A percentile compares a stretch with the other conserved stretches of the same genome.
Evolutionary conservation across 148 eudicot species (phyloP).

Genomic region (Selenicereus undatus): DNA sequence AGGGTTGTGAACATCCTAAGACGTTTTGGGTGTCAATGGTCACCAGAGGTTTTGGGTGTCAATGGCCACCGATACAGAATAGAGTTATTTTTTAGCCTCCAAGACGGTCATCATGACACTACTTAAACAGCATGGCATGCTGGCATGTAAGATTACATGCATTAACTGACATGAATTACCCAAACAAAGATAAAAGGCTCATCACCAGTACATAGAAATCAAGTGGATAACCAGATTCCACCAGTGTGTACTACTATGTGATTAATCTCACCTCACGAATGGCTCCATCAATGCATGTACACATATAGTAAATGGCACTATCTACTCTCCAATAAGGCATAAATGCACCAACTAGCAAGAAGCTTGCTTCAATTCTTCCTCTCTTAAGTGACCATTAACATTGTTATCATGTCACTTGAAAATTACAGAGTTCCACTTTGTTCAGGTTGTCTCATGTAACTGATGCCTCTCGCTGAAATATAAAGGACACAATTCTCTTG

Average conservation of each 20-base stretch:
- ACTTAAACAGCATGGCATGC: too few relatives aligned
- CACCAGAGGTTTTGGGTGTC: too few relatives aligned
- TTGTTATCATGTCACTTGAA: conserved; percentile 28
- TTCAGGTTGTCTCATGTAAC: conserved; percentile 1
- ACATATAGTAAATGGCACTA: conserved; percentile 23
- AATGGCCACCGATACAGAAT: neutral
- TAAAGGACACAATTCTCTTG: neutral
- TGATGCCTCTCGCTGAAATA: neutral
- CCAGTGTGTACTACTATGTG: conserved; percentile 20
- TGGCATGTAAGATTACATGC: too few relatives aligned
- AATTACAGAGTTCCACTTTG: conserved; percentile 18
- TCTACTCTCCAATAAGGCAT: conserved; percentile 27
- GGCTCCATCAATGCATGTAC: conserved; percentile 28
- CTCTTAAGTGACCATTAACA: conserved; percentile 27
- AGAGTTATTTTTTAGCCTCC: too few relatives aligned
- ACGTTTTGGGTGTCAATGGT: neutral
- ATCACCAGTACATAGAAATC: conserved; percentile 13
- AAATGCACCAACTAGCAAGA: conserved; percentile 20
- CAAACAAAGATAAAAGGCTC: neutral
- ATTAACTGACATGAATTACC: neutral
- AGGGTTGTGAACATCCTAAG: neutral
- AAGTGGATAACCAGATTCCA: conserved; percentile 28
- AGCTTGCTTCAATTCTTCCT: conserved; percentile 30
- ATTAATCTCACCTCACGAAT: conserved; percentile 16
- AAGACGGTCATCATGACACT: too few relatives aligned